A percentile compares a stretch with the other conserved stretches of the same genome.
These are phyloP conservation scores for Penicillium crystallinum DNA, from an alignment of 495 filamentous ascomycete genomes.

Conservation along the genomic window DNA sequence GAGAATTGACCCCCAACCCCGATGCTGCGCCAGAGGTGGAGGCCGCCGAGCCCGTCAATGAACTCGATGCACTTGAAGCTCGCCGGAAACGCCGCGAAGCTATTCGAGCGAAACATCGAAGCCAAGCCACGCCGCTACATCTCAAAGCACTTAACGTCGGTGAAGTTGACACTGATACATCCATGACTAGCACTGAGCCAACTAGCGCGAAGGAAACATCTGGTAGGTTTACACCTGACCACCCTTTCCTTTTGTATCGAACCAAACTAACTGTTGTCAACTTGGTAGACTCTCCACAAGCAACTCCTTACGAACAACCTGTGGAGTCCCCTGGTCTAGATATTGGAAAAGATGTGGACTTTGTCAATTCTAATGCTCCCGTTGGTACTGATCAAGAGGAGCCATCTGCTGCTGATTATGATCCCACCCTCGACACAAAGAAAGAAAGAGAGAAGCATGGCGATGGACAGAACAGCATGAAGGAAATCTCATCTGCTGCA, in stretches of 20 bases:
- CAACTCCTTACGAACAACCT: constrained; percentile 43
- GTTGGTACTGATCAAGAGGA: constrained; percentile 61
- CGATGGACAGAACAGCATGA: constrained; percentile 47
- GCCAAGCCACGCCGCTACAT: constrained; percentile 64
- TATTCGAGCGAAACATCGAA: constrained; percentile 76
- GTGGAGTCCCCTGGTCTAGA: constrained; percentile 50
- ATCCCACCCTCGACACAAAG: constrained; percentile 87
- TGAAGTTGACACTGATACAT: constrained; percentile 47
- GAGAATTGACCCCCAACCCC: constrained; percentile 6
- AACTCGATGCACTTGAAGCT: constrained; percentile 77
- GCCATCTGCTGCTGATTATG: constrained; percentile 92
- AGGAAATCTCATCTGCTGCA: constrained; percentile 51
- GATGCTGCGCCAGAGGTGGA: constrained; percentile 25
- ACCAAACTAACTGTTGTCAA: constrained; percentile 1
- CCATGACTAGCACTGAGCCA: constrained; percentile 48
- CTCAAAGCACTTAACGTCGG: constrained; percentile 70
- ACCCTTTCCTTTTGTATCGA: neutral
- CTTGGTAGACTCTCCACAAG: constrained; percentile 18
- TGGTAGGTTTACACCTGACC: constrained; percentile 18
- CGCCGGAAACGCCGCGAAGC: constrained; percentile 83
- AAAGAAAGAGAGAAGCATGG: constrained; percentile 75
- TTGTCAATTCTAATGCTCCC: constrained; percentile 54
- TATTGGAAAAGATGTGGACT: constrained; percentile 56
- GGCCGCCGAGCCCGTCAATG: constrained; percentile 54
- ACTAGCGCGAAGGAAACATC: constrained; percentile 19